Evolutionary conservation across 768 basidiomycete species (phyloP).

Genomic region (Pholiota microspora): DNA sequence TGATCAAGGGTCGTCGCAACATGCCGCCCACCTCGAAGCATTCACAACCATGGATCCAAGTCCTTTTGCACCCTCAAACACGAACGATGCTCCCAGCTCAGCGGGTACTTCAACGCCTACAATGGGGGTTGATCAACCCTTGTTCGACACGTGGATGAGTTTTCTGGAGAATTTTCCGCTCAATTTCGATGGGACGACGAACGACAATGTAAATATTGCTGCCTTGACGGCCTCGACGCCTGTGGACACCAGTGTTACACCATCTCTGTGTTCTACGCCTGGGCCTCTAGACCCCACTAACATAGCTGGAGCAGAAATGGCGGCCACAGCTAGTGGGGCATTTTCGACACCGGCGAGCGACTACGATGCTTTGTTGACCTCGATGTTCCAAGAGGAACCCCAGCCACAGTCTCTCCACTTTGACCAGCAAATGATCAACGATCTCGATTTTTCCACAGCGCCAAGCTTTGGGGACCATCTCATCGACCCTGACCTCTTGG

Average conservation of each 20-base stretch:
- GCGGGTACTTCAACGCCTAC: not conserved
- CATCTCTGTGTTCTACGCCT: constrained; percentile 16
- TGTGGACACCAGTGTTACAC: not conserved
- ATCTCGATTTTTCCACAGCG: not conserved
- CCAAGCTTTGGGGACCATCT: constrained; percentile 14
- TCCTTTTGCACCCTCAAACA: not conserved
- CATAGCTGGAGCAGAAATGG: not conserved
- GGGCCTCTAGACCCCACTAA: constrained; percentile 3
- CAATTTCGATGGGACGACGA: constrained; percentile 25
- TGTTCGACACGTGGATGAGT: constrained; percentile 51
- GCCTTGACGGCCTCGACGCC: not conserved
- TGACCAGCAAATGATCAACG: no score
- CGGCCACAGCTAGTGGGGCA: not conserved
- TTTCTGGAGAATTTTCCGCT: constrained; percentile 46
- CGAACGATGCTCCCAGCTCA: not conserved
- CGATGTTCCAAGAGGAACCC: constrained; percentile 5
- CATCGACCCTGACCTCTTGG: constrained; percentile 34
- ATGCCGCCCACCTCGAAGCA: not conserved
- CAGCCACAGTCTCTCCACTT: not conserved
- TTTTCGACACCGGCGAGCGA: constrained; percentile 1
- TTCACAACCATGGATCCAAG: not conserved
- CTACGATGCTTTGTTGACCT: constrained; percentile 10
- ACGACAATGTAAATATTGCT: not conserved
- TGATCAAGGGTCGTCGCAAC: constrained; percentile 20
- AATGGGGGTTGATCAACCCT: constrained; percentile 30